These are phyloP conservation scores for Coniferiporia sulphurascens DNA, from an alignment of 1,284 basidiomycete species.

Conservation along the genomic window DNA sequence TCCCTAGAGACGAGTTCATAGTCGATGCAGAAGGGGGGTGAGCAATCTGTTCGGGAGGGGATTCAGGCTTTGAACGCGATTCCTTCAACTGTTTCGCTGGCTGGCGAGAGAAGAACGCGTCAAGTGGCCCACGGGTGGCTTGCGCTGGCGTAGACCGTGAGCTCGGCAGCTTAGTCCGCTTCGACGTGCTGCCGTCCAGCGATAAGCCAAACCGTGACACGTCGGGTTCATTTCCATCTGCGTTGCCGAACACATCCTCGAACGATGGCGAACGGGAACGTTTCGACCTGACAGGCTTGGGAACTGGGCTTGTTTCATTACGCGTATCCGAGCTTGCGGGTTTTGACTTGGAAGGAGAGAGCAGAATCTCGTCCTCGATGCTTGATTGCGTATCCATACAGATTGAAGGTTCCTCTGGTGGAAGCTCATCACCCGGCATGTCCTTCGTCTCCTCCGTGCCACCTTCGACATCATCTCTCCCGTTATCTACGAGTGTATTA, in stretches of 20 bases:
- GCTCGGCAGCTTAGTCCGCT: neutral
- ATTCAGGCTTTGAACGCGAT: neutral
- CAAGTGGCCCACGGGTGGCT: conserved; percentile 1
- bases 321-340: neutral
- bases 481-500: neutral
- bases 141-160: neutral
- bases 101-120: conserved; percentile 11
- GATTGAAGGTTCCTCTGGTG: neutral
- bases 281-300: neutral
- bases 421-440: neutral
- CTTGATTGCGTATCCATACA: conserved; percentile 2
- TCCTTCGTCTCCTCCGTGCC: neutral
- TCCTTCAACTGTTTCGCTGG: neutral
- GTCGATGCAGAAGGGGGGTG: neutral
- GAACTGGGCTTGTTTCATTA: neutral
- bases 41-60: neutral
- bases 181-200: neutral
- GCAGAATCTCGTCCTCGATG: conserved; percentile 8
- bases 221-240: neutral
- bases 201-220: no score
- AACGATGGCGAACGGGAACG: conserved; percentile 8
- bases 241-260: neutral
- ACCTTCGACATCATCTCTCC: neutral
- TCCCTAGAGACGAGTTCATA: neutral
- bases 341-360: neutral